Conservation (phyloP, 495 filamentous ascomycete species). For the Annulohypoxylon stygium region DNA sequence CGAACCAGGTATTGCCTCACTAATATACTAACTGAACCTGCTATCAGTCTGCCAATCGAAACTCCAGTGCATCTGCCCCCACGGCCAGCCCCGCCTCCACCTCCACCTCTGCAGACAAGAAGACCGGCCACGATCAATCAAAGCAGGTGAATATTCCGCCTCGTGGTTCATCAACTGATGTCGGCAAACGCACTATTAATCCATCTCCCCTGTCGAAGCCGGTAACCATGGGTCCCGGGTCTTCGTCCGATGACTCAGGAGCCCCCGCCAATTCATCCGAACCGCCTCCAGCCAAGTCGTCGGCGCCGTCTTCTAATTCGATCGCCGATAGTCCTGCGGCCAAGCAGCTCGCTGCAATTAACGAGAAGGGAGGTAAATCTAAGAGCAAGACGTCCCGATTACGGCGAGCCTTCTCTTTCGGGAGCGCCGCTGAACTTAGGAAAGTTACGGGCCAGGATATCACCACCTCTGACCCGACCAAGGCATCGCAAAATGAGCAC, state of each 20-base stretch:
- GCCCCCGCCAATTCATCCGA: conserved; percentile 50
- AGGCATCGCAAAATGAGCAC: conserved; percentile 66
- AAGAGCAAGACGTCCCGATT: conserved; percentile 91
- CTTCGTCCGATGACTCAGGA: conserved; percentile 51
- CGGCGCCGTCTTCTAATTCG: conserved; percentile 42
- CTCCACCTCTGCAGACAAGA: conserved; percentile 56
- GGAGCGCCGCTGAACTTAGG: conserved; percentile 91
- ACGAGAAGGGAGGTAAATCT: conserved; percentile 74
- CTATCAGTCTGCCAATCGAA: conserved; percentile 64
- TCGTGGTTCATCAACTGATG: conserved; percentile 77
- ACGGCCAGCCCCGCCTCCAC: conserved; percentile 63
- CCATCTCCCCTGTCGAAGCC: conserved; percentile 93
- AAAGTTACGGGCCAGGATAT: conserved; percentile 74
- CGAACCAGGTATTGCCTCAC: conserved; percentile 26
- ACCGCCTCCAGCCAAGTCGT: conserved; percentile 53
- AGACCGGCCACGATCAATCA: conserved; percentile 64
- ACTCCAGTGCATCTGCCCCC: conserved; percentile 58
- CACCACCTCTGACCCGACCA: conserved; percentile 64
- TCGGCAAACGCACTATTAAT: conserved; percentile 75
- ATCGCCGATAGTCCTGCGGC: conserved; percentile 75
- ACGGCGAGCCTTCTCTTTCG: conserved; percentile 95
- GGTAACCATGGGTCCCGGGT: conserved; percentile 68
- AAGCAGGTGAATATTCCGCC: conserved; percentile 74
- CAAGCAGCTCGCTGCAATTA: conserved; percentile 82
- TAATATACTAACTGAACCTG: conserved; percentile 52